Base-by-base conservation (phyloP, 2,329 filamentous ascomycete species). In the Penicillium sp. region DNA sequence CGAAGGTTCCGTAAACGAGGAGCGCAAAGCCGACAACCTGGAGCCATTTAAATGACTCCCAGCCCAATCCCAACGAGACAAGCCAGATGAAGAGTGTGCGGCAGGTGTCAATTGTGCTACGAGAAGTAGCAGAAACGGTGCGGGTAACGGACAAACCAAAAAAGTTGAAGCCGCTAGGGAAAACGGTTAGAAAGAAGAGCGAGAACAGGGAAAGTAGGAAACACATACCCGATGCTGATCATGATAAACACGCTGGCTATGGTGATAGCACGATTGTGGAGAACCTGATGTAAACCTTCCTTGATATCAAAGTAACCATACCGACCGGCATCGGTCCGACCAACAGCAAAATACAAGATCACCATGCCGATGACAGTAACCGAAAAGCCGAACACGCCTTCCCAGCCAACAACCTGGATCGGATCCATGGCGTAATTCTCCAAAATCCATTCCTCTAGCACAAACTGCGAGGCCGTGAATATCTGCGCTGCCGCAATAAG, bases 1-100 rank as follows among this genome's bases (percentile, higher is more conserved):
- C 73, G 74, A 96, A 97, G 2, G 93, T 99, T 61, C 94, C 95
- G 70, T 97, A 99, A 13, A 99, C 94, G 34, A 99, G 82, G 61
- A 97, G 77, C 1, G 78, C 89, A 65, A 99, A 99, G 1, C 94
- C 94, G 3, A 84, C 72, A 13, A 99, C 90, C 75, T 99, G 94
- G 7, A 99, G 83, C 88, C 90, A 95, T 76, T 97, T 97, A 83
- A 99, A 97, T 0, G 85, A 87, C 77, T 99, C 94, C 94, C 94
- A 99, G 57, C 92, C 92, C 2, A 99, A 83, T 4, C 89, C 90
- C 4, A 99, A 83, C 16, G 91, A 96, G 13, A 96, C 90, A 27
- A 99, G 82, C 94, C 94, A 99, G 75, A 99, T 97, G 77, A 99
- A 97, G 1, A 99, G 83, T 0, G 94, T 99, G 38, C 93, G 86